Conservation (phyloP, 306 rosid species). For the Ormosia emarginata region DNA sequence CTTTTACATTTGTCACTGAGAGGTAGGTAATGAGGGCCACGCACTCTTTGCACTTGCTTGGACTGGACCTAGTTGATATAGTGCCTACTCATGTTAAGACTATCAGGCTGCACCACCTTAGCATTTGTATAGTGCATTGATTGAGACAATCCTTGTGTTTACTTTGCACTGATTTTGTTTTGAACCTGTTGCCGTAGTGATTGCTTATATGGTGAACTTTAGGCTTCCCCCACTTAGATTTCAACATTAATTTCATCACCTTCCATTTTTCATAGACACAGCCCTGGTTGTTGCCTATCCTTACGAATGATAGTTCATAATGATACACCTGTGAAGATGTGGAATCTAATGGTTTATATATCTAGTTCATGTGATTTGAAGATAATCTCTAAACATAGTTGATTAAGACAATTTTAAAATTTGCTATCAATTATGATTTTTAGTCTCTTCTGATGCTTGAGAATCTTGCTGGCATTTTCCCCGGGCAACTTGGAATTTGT, state of each 20-base stretch:
- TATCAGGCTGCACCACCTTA: background rate
- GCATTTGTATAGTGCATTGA: background rate
- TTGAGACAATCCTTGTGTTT: background rate
- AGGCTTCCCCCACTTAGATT: background rate
- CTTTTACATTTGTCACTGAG: background rate
- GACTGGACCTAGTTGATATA: background rate
- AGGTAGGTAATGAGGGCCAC: background rate
- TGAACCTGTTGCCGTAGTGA: background rate
- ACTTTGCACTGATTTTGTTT: background rate
- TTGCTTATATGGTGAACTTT: background rate
- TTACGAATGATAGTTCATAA: background rate
- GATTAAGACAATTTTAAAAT: background rate
- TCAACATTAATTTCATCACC: background rate
- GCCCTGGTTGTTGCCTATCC: background rate
- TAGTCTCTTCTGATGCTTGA: background rate
- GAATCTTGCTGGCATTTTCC: background rate
- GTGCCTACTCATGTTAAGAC: background rate
- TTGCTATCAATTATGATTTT: background rate
- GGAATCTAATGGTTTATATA: background rate
- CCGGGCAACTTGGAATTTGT: background rate
- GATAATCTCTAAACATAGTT: background rate
- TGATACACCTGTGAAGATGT: background rate
- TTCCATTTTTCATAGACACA: background rate
- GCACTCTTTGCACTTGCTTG: background rate
- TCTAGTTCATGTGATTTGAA: background rate